Percentiles rank a stretch among this genome's conserved stretches.
phyloP scores from a whole-genome alignment of 2,329 filamentous ascomycete species.

The Curvularia verruculosa region DNA sequence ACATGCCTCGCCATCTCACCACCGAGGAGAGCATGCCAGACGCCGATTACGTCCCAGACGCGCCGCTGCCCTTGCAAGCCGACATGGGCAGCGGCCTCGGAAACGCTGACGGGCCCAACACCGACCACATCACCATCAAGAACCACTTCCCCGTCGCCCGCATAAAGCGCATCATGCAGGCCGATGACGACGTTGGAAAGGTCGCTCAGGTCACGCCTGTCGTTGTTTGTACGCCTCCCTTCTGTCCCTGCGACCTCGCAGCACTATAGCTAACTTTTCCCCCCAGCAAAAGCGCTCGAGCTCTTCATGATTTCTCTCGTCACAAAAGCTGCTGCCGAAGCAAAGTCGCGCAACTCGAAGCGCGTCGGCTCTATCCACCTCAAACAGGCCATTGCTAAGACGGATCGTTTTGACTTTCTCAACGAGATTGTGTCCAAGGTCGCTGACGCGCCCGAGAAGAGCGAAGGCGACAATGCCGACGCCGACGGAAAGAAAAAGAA shows the following conservation, averaged over 20 bases:
- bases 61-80: conserved; percentile 33
- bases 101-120: conserved; percentile 35
- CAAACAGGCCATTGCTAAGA: conserved; percentile 84
- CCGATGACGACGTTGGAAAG: conserved; percentile 97
- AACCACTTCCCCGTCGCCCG: conserved; percentile 97
- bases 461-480: conserved; percentile 52
- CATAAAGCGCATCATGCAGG: conserved; percentile 99
- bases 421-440: conserved; percentile 89
- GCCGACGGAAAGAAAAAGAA: conserved; percentile 56
- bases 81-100: conserved; percentile 27
- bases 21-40: conserved; percentile 42
- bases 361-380: conserved; percentile 88
- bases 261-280: conserved; percentile 10
- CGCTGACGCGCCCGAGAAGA: conserved; percentile 65
- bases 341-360: conserved; percentile 82
- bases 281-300: conserved; percentile 84
- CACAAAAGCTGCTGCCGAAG: conserved; percentile 83
- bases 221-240: conserved; percentile 71
- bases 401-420: conserved; percentile 94
- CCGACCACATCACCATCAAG: conserved; percentile 73
- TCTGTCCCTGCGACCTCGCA: not conserved
- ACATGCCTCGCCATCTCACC: conserved; percentile 39
- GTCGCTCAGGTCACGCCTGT: conserved; percentile 97
- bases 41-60: conserved; percentile 47
- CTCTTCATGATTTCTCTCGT: conserved; percentile 97